These are phyloP conservation scores for Tillandsia leiboldiana DNA, from an alignment of 176 grass and related monocot genomes.

Conservation along the genomic window DNA sequence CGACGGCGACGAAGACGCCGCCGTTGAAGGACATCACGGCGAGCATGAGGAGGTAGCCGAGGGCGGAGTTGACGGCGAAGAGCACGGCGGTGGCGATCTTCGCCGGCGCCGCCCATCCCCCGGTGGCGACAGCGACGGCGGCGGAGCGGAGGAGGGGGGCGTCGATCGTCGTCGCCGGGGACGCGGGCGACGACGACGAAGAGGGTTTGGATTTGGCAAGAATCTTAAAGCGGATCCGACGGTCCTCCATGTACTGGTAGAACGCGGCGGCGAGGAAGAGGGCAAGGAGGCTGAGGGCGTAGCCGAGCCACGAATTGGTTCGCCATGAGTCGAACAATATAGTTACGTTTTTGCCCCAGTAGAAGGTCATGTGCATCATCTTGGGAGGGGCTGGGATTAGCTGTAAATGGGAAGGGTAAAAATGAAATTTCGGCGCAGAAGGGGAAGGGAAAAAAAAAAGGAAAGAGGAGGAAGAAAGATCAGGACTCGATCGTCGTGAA, in stretches of 20 bases:
- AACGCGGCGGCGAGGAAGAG: conserved; percentile 68
- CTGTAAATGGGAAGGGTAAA: background rate
- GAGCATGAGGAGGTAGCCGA: conserved; percentile 94
- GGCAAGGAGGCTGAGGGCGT: conserved; percentile 68
- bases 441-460: background rate
- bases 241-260: conserved; percentile 95
- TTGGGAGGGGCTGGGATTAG: background rate
- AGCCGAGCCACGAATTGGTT: conserved; percentile 53
- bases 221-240: conserved; percentile 64
- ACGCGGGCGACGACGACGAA: conserved; percentile 23
- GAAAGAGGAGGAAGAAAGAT: background rate
- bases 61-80: conserved; percentile 73
- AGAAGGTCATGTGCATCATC: conserved; percentile 99
- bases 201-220: conserved; percentile 25
- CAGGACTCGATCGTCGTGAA: background rate
- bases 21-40: conserved; percentile 97
- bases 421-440: background rate
- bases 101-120: background rate
- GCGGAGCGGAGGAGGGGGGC: conserved; percentile 16
- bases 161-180: conserved; percentile 22
- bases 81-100: conserved; percentile 36
- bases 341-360: conserved; percentile 76
- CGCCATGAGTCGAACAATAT: conserved; percentile 91
- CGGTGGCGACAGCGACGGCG: conserved; percentile 24
- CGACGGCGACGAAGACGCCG: conserved; percentile 66